Percentiles rank a stretch among this genome's conserved stretches.
phyloP scores from a whole-genome alignment of 1,284 basidiomycete species.

The Moesziomyces sp. region DNA sequence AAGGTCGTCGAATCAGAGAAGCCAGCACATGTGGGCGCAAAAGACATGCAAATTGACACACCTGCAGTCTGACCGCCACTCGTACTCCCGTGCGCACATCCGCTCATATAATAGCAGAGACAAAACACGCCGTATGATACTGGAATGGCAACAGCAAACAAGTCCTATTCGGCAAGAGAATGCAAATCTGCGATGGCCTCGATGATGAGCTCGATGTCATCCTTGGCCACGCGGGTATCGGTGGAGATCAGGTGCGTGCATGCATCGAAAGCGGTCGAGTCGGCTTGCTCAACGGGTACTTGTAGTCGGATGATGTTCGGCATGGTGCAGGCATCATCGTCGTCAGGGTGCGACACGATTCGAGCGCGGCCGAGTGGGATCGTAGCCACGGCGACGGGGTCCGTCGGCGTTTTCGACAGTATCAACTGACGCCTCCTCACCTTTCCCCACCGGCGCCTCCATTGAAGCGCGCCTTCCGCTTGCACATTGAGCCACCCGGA shows the following conservation, averaged over 20 bases:
- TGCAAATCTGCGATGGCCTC: slow-evolving; percentile 11
- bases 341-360: slow-evolving; percentile 1
- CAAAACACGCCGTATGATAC: no score
- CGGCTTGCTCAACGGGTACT: not conserved
- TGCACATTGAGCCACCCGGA: slow-evolving; percentile 29
- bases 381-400: not conserved
- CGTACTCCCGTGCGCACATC: no score
- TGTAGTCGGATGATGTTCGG: slow-evolving; percentile 7
- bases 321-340: slow-evolving; percentile 18
- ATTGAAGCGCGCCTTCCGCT: slow-evolving; percentile 7
- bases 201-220: slow-evolving; percentile 16
- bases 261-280: not conserved
- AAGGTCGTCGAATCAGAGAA: no score
- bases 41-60: no score
- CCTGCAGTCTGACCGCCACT: no score
- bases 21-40: no score
- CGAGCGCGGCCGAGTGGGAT: slow-evolving; percentile 9
- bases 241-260: slow-evolving; percentile 5
- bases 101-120: no score
- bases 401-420: slow-evolving; percentile 11
- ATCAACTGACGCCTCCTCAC: slow-evolving; percentile 3
- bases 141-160: no score
- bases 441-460: slow-evolving; percentile 23
- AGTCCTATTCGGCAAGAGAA: not conserved
- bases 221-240: slow-evolving; percentile 13